Conservation (phyloP, 1,284 basidiomycete species). For the Sanghuangporus sanghuang region DNA sequence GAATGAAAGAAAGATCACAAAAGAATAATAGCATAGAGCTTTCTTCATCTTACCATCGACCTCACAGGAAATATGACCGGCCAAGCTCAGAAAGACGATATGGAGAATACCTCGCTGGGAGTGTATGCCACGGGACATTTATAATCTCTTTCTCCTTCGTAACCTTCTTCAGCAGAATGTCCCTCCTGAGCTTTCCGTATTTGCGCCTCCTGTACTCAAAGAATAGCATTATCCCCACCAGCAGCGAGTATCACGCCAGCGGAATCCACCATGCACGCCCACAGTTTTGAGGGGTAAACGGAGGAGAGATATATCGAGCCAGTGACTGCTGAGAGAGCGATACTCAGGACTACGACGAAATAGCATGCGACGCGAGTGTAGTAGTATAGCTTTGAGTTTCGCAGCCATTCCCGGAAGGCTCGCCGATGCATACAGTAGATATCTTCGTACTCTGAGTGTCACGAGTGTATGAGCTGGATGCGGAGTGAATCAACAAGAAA, state of each 20-base stretch:
- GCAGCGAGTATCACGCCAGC: neutral
- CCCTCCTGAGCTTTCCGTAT: neutral
- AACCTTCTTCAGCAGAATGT: neutral
- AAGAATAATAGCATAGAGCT: neutral
- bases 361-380: neutral
- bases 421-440: constrained; percentile 1
- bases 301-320: neutral
- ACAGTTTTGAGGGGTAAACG: neutral
- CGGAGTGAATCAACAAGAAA: neutral
- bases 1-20: neutral
- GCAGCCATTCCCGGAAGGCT: constrained; percentile 13
- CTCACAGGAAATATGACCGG: neutral
- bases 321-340: neutral
- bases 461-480: neutral
- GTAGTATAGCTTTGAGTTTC: neutral
- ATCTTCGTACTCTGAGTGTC: constrained; percentile 9
- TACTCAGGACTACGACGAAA: neutral
- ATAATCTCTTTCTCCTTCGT: neutral
- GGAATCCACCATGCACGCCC: neutral
- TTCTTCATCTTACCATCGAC: neutral
- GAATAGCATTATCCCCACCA: neutral
- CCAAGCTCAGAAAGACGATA: neutral
- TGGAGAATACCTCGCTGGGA: neutral
- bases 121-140: neutral
- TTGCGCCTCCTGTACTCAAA: neutral